Evolutionary conservation across 352 stramenopile genomes (phyloP).

Genomic region (Phytophthora crassamura): DNA sequence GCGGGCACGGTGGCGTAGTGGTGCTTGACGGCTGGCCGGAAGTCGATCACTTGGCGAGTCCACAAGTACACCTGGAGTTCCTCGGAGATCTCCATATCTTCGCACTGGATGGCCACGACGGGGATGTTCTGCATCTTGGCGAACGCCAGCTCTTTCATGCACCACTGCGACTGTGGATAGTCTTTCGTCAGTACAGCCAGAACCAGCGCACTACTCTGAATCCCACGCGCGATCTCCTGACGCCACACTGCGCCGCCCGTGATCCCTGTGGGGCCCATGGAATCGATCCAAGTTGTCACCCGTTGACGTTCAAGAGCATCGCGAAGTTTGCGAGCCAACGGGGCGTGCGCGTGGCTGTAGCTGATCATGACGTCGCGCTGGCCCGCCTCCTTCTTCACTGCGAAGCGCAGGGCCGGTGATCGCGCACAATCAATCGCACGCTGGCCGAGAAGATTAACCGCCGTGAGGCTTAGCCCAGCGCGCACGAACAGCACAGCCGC

Average conservation of each 20-base stretch:
- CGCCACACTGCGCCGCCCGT: conserved; percentile 81
- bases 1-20: conserved; percentile 10
- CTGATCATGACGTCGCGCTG: conserved; percentile 90
- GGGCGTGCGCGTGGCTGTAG: conserved; percentile 82
- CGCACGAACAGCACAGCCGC: conserved; percentile 75
- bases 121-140: conserved; percentile 87
- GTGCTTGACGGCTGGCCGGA: conserved; percentile 55
- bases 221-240: conserved; percentile 82
- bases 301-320: conserved; percentile 72
- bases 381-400: conserved; percentile 85
- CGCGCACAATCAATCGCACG: conserved; percentile 78
- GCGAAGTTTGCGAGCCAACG: conserved; percentile 69
- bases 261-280: conserved; percentile 85
- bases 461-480: conserved; percentile 70
- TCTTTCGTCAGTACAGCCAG: conserved; percentile 78
- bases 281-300: conserved; percentile 88
- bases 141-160: conserved; percentile 89
- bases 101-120: conserved; percentile 86
- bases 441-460: conserved; percentile 65
- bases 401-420: conserved; percentile 75
- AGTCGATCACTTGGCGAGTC: conserved; percentile 87
- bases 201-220: conserved; percentile 77
- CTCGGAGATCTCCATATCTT: conserved; percentile 83
- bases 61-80: conserved; percentile 89
- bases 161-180: conserved; percentile 83